Percentiles rank a stretch among this genome's conserved stretches.
phyloP scores from a whole-genome alignment of 805 yeast species.

The Saccharomycopsis capsularis region DNA sequence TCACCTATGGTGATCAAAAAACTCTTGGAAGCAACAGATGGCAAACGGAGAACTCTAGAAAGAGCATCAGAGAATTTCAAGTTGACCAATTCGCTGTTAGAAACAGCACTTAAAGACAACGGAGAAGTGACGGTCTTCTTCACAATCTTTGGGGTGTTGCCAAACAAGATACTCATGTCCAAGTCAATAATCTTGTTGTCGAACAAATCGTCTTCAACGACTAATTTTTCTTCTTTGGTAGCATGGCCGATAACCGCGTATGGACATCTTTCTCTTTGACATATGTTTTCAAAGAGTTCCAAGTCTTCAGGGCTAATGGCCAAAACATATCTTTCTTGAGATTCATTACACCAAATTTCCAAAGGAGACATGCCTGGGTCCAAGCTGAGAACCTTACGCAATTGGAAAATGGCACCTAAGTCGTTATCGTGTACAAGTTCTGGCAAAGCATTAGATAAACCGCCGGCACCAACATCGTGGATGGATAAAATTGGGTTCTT shows the following conservation, averaged over 20 bases:
- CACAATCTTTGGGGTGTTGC: conserved; percentile 95
- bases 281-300: conserved; percentile 63
- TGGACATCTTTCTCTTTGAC: conserved; percentile 94
- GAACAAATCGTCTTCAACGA: conserved; percentile 72
- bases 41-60: conserved; percentile 76
- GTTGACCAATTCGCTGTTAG: conserved; percentile 28
- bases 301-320: conserved; percentile 82
- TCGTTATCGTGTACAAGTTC: conserved; percentile 97
- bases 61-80: conserved; percentile 50
- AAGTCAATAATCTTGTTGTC: conserved; percentile 87
- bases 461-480: conserved; percentile 99
- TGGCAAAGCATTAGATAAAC: conserved; percentile 93
- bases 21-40: conserved; percentile 91
- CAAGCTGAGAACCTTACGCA: conserved; percentile 80
- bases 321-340: conserved; percentile 95
- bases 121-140: conserved; percentile 62
- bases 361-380: conserved; percentile 99
- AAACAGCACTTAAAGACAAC: conserved; percentile 40
- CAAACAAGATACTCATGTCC: conserved; percentile 91
- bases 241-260: conserved; percentile 95
- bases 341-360: conserved; percentile 99
- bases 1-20: conserved; percentile 98
- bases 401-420: conserved; percentile 87
- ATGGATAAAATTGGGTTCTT: conserved; percentile 84
- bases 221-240: conserved; percentile 74